phyloP scores from a whole-genome alignment of 2,329 filamentous ascomycete genomes.

The Aspergillus tamarii region DNA sequence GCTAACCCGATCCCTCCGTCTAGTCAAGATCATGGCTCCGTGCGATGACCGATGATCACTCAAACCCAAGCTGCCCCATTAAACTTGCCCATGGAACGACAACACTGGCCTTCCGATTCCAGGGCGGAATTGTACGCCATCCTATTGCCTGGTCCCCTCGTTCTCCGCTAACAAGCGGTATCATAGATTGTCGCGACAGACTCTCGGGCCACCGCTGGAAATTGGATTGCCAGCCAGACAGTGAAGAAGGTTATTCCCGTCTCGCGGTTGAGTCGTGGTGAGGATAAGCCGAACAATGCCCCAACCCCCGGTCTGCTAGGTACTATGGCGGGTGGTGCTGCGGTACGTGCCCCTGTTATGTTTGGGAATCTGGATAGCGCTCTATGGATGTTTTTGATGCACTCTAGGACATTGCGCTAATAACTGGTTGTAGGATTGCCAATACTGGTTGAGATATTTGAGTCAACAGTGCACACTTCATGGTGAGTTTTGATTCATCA shows the following conservation, averaged over 20 bases:
- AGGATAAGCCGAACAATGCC: slow-evolving; percentile 38
- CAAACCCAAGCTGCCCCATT: slow-evolving; percentile 96
- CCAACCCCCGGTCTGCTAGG: slow-evolving; percentile 68
- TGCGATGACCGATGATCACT: slow-evolving; percentile 93
- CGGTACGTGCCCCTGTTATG: slow-evolving; percentile 53
- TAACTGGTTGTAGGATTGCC: slow-evolving; percentile 70
- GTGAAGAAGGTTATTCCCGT: slow-evolving; percentile 94
- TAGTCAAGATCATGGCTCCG: slow-evolving; percentile 93
- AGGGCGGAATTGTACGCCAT: slow-evolving; percentile 75
- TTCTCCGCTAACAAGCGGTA: slow-evolving; percentile 1
- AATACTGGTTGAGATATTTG: slow-evolving; percentile 99
- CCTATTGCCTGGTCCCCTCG: neutral
- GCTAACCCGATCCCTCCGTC: slow-evolving; percentile 14
- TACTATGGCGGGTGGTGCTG: slow-evolving; percentile 97
- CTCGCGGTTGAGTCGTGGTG: slow-evolving; percentile 43
- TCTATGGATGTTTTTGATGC: neutral
- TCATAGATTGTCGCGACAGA: slow-evolving; percentile 85
- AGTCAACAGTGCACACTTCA: slow-evolving; percentile 99
- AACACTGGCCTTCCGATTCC: slow-evolving; percentile 95
- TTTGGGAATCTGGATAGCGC: neutral
- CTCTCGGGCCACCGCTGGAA: slow-evolving; percentile 93
- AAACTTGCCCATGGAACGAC: slow-evolving; percentile 99
- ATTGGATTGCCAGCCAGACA: slow-evolving; percentile 99
- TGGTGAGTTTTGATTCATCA: slow-evolving; percentile 46
- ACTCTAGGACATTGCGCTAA: slow-evolving; percentile 13